Evolutionary conservation across 2,329 filamentous ascomycete genomes (phyloP), one percentile per base, ranked within the genome.

Genomic region (Plenodomus lindquistii): DNA sequence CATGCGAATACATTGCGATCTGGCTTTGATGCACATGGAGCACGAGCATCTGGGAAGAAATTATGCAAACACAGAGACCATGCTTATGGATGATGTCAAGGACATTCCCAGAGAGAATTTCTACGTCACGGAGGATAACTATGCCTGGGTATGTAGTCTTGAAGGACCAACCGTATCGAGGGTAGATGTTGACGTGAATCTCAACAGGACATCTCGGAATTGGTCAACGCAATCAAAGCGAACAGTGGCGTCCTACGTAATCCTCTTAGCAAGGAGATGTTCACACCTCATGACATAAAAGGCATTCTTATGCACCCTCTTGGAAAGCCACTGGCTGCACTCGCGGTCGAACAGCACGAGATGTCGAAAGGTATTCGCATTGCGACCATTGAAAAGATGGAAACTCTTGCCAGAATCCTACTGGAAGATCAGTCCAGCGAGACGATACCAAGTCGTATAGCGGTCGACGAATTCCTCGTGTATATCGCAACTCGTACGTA

Each of bases 121-220:
- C 48, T 69, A 65, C 34, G 68, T 66, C 22, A 73, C 69, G 0
- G 71, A 73, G 29, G 71, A 74, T 47, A 69, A 69, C n/a, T 74
- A 72, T 44, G 71, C 71, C 7, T 75, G 72, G 72, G 44, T 37
- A 18, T 37, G 35, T 17, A 37, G 4, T 18, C 16, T 4, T 7
- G 10, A 13, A 8, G 27, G 10, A n/a, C 4, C 6, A 31, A 8
- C 4, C 16, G 13, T 37, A 18, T 37, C 8, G 13, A 17, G 16
- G 13, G 18, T 22, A 16, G 15, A 11, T 29, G 15, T 15, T 31
- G 27, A 31, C 27, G 15, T 31, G 11, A 31, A 11, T 31, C 27
- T 31, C 10, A 4, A 8, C 11, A 31, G 37, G 67, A 73, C 36
- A 63, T 72, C 55, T 60, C 63, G 10, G 71, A 74, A 45, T 55